These are phyloP conservation scores for Eremothecium coryli DNA, from an alignment of 1,139 yeast genomes.

Conservation along the genomic window DNA sequence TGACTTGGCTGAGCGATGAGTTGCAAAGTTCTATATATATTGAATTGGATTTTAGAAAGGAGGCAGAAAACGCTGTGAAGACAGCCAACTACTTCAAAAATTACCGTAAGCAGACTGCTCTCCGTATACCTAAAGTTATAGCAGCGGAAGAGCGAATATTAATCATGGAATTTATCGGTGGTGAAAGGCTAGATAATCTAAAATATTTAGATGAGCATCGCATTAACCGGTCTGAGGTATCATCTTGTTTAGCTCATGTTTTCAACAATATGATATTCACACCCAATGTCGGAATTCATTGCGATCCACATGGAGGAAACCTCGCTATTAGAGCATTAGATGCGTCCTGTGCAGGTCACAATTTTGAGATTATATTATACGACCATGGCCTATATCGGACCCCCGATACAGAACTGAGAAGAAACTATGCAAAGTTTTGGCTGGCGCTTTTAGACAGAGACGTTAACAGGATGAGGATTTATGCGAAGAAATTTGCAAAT, in stretches of 20 bases:
- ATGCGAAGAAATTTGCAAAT: conserved; percentile 76
- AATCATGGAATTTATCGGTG: conserved; percentile 81
- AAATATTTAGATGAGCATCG: conserved; percentile 50
- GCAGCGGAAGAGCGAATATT: conserved; percentile 63
- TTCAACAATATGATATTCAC: conserved; percentile 94
- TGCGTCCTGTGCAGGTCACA: conserved; percentile 43
- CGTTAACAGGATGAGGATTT: conserved; percentile 52
- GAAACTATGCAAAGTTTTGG: conserved; percentile 90
- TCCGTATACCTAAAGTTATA: conserved; percentile 65
- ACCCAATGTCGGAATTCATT: conserved; percentile 83
- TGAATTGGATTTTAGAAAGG: conserved; percentile 80
- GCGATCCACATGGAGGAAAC: conserved; percentile 98
- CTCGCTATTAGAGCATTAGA: conserved; percentile 59
- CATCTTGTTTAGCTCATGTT: conserved; percentile 77
- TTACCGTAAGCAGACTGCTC: conserved; percentile 54
- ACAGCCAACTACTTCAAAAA: conserved; percentile 61
- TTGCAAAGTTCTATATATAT: conserved; percentile 75
- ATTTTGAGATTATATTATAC: conserved; percentile 83
- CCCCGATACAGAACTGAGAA: conserved; percentile 66
- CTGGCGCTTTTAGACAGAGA: conserved; percentile 71
- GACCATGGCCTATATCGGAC: conserved; percentile 93
- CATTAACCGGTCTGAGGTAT: conserved; percentile 70
- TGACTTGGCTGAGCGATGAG: conserved; percentile 91
- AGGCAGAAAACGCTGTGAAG: conserved; percentile 66
- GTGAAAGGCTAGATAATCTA: conserved; percentile 74